These are phyloP conservation scores for Tilletia indica DNA, from an alignment of 1,284 basidiomycete species.

Conservation along the genomic window DNA sequence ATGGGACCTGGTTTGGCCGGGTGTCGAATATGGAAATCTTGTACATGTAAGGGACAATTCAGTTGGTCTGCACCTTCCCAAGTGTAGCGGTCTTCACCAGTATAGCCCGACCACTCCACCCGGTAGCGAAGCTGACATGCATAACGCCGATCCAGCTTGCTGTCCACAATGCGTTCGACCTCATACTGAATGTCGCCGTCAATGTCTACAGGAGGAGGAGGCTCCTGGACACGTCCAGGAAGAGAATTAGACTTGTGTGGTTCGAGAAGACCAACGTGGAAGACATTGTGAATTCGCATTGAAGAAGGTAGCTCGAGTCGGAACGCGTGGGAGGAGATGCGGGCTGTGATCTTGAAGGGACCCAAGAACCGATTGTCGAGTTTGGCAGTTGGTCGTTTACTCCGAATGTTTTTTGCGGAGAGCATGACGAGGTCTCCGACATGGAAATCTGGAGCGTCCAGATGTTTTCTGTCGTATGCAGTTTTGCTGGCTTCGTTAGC, in stretches of 20 bases:
- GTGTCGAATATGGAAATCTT: background rate
- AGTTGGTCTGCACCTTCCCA: background rate
- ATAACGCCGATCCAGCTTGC: too few species aligned
- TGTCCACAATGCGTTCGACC: too few species aligned
- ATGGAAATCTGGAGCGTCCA: background rate
- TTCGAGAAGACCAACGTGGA: slow-evolving; percentile 17
- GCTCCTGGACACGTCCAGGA: background rate
- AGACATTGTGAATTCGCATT: slow-evolving; percentile 19
- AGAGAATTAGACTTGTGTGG: background rate
- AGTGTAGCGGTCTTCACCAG: background rate
- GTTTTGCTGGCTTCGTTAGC: slow-evolving; percentile 2
- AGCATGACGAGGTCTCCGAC: slow-evolving; percentile 17
- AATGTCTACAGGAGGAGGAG: too few species aligned
- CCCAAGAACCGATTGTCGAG: slow-evolving; percentile 17
- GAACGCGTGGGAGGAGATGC: background rate
- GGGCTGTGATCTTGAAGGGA: slow-evolving; percentile 7
- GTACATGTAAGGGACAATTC: background rate
- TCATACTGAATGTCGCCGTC: too few species aligned
- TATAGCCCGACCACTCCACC: background rate
- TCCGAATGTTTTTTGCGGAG: slow-evolving; percentile 8
- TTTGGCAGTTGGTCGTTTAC: background rate
- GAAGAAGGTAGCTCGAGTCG: slow-evolving; percentile 8
- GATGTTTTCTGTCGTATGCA: background rate
- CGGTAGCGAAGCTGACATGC: background rate
- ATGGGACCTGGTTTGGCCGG: background rate